These are phyloP conservation scores for Phytophthora boehmeriae DNA, from an alignment of 352 stramenopile genomes.

Conservation along the genomic window DNA sequence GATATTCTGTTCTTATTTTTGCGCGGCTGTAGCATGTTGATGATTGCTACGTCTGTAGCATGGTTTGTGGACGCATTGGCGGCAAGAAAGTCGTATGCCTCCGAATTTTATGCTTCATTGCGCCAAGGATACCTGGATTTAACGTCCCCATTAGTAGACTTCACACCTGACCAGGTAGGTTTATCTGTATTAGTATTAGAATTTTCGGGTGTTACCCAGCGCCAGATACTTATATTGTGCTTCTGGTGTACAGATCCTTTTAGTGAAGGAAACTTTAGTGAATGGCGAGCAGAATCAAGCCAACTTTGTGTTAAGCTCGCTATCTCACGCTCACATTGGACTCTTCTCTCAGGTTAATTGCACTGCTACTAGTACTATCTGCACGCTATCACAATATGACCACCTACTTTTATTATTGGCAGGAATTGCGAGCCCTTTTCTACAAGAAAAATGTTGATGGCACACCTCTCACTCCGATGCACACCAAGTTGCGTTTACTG, in stretches of 20 bases:
- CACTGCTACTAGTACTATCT: background rate
- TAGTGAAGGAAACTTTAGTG: slow-evolving; percentile 83
- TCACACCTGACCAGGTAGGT: slow-evolving; percentile 84
- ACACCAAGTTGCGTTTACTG: slow-evolving; percentile 77
- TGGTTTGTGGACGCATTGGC: slow-evolving; percentile 79
- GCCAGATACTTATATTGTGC: slow-evolving; percentile 4
- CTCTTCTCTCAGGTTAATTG: slow-evolving; percentile 66
- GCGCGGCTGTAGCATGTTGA: slow-evolving; percentile 46
- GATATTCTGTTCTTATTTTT: background rate
- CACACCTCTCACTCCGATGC: slow-evolving; percentile 52
- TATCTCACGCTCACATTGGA: slow-evolving; percentile 76
- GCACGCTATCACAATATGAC: background rate
- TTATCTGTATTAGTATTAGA: background rate
- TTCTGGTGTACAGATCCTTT: slow-evolving; percentile 46
- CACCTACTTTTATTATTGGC: background rate
- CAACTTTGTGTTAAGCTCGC: slow-evolving; percentile 85
- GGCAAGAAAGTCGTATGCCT: slow-evolving; percentile 81
- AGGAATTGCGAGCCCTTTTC: slow-evolving; percentile 82
- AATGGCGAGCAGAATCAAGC: slow-evolving; percentile 83
- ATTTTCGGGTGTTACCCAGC: background rate
- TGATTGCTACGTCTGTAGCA: slow-evolving; percentile 60
- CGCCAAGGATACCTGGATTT: slow-evolving; percentile 85
- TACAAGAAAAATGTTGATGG: slow-evolving; percentile 61
- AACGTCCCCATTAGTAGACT: slow-evolving; percentile 78
- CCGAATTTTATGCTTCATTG: slow-evolving; percentile 86